A percentile compares a stretch with the other conserved stretches of the same genome.
Evolutionary conservation across 345 rosid genomes (phyloP).

Genomic region (Salix purpurea): DNA sequence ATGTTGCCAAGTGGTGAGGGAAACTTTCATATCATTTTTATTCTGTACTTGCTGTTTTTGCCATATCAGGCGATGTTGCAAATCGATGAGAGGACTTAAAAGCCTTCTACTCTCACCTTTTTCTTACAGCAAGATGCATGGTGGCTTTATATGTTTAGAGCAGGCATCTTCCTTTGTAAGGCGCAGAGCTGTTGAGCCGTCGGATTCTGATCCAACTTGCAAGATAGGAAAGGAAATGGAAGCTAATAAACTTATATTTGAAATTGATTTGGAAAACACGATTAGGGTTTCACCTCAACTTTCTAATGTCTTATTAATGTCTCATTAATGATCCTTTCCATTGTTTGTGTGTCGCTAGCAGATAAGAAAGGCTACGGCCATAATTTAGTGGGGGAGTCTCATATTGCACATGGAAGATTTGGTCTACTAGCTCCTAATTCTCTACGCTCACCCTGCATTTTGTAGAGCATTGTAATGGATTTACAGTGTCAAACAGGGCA

Average conservation of each 20-base stretch:
- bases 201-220: background rate
- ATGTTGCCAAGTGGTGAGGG: background rate
- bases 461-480: no score
- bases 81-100: background rate
- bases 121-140: background rate
- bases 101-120: background rate
- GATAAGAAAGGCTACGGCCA: background rate
- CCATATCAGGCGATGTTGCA: background rate
- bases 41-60: background rate
- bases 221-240: background rate
- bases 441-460: no score
- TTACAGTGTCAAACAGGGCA: no score
- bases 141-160: background rate
- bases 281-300: background rate
- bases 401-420: no score
- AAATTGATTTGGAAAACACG: background rate
- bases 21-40: background rate
- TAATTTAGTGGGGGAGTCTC: background rate
- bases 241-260: background rate
- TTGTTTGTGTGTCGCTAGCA: background rate
- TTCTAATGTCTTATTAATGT: no score
- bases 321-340: background rate
- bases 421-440: no score
- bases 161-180: background rate
- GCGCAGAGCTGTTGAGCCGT: background rate